Evolutionary conservation across 1,284 basidiomycete genomes (phyloP), one percentile per base, ranked within the genome.

Genomic region (Sanghuangporus baumii): DNA sequence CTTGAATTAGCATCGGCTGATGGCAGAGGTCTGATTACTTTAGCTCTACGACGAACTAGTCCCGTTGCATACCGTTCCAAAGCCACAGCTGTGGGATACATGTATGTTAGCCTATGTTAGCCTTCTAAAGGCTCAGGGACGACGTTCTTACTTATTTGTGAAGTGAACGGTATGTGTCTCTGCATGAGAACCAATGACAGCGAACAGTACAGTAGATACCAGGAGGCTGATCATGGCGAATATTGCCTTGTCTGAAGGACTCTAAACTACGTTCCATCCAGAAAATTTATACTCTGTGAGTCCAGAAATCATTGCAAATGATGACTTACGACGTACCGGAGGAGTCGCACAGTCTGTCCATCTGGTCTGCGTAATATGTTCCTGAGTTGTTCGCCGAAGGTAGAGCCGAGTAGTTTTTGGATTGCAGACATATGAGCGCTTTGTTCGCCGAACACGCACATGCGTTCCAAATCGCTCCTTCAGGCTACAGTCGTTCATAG

Each of bases 151-250:
- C 65, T 46, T 62, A 62, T 68, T 68, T 38, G 57, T 58, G 59
- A 68, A 68, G 16, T 40, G 55, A 18, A 68, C 66, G n/a, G 66
- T 67, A 59, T 68, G 67, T 9, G 57, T 50, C 55, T 68, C 67
- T 23, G 64, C 66, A 37, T 46, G n/a, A 16, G 34, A 61, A 36
- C 40, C 20, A 26, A 51, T 51, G 38, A 56, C 18, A 48, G 54
- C 54, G 16, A 60, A 6, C 8, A 60, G 38, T 12, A 60, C 16
- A 23, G 59, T 60, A 9, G 57, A 46, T 5, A 58, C 14, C 9
- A 58, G 16, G 43, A 58, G 20, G 14, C 41, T 26, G 41, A 58
- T 26, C 57, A 58, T 46, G 7, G n/a, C 23, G 3, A 5, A 26
- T 12, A 26, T 31, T 4, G 36, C 9, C 51, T 52, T 52, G 34